These are phyloP conservation scores for Cordyceps cicadae DNA, from an alignment of 2,329 filamentous ascomycete genomes.

Conservation along the genomic window DNA sequence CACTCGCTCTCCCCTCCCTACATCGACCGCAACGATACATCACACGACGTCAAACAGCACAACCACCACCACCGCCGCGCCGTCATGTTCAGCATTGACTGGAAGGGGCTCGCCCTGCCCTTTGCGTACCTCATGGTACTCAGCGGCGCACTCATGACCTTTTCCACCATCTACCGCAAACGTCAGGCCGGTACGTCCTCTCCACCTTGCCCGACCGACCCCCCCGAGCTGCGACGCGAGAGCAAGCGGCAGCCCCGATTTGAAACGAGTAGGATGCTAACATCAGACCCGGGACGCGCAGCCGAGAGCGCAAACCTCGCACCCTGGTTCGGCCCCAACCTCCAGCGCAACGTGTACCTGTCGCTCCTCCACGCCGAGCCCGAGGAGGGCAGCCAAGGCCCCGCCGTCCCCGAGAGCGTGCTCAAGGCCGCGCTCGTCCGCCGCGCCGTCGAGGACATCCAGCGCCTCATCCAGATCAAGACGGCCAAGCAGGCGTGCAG, in stretches of 20 bases:
- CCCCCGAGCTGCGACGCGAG: not conserved
- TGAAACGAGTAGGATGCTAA: not conserved
- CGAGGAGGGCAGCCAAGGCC: conserved; percentile 54
- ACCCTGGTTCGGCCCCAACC: conserved; percentile 87
- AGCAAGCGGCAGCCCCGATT: not conserved
- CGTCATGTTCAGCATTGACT: conserved; percentile 56
- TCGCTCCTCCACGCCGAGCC: conserved; percentile 75
- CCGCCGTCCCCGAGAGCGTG: conserved; percentile 68
- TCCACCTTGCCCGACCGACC: no score
- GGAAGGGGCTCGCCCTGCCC: conserved; percentile 77
- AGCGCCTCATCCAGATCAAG: conserved; percentile 80
- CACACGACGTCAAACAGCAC: not conserved
- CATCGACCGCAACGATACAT: not conserved
- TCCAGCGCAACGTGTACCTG: conserved; percentile 90
- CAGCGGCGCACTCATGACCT: conserved; percentile 79
- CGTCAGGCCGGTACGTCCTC: conserved; percentile 65
- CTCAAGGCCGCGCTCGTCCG: conserved; percentile 81
- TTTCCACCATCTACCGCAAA: conserved; percentile 87
- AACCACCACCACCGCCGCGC: conserved; percentile 3
- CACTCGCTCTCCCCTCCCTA: no score
- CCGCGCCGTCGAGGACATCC: conserved; percentile 86
- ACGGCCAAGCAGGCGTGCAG: conserved; percentile 82
- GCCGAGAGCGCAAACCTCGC: conserved; percentile 75
- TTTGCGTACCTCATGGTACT: conserved; percentile 86
- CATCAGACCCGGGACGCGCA: conserved; percentile 26